Evolutionary conservation across 2,329 filamentous ascomycete species (phyloP).

Genomic region (Xylariaceae sp.): DNA sequence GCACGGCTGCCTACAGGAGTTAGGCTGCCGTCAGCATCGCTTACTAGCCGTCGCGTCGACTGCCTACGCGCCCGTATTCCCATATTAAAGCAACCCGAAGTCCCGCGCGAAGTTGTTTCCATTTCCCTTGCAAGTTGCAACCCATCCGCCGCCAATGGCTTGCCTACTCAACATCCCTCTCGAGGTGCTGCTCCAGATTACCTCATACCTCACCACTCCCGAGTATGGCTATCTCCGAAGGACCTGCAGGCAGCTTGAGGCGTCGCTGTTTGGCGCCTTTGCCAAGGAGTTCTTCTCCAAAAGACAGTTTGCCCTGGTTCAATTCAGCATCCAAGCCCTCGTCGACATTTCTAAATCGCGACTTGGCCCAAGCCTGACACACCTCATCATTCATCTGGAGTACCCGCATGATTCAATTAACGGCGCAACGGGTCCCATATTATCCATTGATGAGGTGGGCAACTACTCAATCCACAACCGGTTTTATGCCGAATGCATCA

Average conservation of each 20-base stretch:
- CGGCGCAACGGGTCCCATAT: not conserved
- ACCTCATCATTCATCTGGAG: slow-evolving; percentile 49
- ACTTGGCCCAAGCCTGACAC: slow-evolving; percentile 38
- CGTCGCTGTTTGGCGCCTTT: slow-evolving; percentile 52
- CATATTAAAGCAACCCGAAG: not conserved
- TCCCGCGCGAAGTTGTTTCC: not conserved
- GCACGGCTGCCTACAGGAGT: no score
- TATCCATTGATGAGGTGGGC: not conserved
- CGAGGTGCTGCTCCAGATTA: slow-evolving; percentile 56
- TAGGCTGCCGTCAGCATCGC: no score
- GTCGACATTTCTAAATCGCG: slow-evolving; percentile 47
- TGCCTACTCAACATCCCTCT: slow-evolving; percentile 44
- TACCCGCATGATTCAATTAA: not conserved
- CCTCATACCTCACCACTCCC: slow-evolving; percentile 47
- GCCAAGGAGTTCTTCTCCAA: slow-evolving; percentile 60
- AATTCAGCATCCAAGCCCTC: slow-evolving; percentile 47
- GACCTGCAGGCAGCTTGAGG: slow-evolving; percentile 52
- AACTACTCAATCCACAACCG: not conserved
- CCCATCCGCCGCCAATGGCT: slow-evolving; percentile 6
- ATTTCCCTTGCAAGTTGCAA: not conserved
- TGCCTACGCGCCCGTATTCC: not conserved
- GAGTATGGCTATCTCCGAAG: slow-evolving; percentile 54
- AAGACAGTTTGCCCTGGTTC: slow-evolving; percentile 61
- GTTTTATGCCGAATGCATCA: slow-evolving; percentile 26
- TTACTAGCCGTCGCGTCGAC: no score